Evolutionary conservation across 1,139 yeast species (phyloP), one percentile per base, ranked within the genome.

Genomic region (Geotrichum candidum): DNA sequence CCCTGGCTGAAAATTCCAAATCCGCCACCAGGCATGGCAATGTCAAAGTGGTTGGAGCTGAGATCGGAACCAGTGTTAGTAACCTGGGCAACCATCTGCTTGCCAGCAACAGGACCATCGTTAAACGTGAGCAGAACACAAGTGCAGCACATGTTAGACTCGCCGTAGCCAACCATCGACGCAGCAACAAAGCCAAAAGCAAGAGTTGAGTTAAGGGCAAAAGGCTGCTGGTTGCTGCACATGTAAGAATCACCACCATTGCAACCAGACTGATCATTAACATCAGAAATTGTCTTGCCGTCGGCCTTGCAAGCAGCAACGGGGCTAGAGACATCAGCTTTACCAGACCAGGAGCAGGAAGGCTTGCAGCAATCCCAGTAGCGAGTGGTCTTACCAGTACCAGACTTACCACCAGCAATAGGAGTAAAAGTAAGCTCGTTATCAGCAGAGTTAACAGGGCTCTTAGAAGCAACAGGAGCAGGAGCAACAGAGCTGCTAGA

Each of bases 311-410:
- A 65, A 23, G 66, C 59, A 5, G 35, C 18, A n/a, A 65, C 67
- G 7, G 66, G 65, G 15, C 29, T 13, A 13, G 57, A 9, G 6
- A 65, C 65, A 15, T 50, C 52, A 13, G 64, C 61, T 25, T 65
- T 64, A 10, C 66, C 67, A 53, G 48, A 18, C 67, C 67, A 65
- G 4, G 67, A 50, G 38, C 64, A 65, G 3, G 66, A 60, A 38
- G 67, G 67, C 41, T 63, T 60, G 60, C 67, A 65, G 52, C 67
- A 65, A 51, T 65, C 67, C 64, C 65, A 65, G 61, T 64, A 65
- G 29, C 67, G 55, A 3, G 67, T 65, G 22, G 67, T 65, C 5
- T n/a, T 18, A 50, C 64, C 67, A 23, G 58, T 54, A 53, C 67
- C 67, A 9, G 64, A 61, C 10, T 35, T 54, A n/a, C 67, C 67